Conservation (phyloP, 306 rosid species). For the Malus asiatica region DNA sequence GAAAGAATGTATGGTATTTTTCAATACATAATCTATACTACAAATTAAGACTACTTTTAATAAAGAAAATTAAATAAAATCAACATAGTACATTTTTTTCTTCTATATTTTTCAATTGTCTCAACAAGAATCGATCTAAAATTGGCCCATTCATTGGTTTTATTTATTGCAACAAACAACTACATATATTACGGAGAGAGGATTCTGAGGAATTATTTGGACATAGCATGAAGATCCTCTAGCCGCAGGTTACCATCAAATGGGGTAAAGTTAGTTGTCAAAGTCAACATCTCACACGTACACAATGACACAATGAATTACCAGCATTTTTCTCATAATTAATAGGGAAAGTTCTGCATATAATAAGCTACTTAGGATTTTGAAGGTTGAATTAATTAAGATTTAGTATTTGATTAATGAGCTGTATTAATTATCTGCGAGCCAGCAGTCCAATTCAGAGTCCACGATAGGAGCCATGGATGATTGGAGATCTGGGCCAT, state of each 20-base stretch:
- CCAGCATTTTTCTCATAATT: background rate
- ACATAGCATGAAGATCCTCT: background rate
- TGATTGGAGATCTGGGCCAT: constrained; percentile 19
- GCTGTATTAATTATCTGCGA: background rate
- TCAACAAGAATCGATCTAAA: too few relatives aligned
- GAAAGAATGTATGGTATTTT: too few relatives aligned
- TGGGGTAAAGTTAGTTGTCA: too few relatives aligned
- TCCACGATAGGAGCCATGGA: constrained; percentile 18
- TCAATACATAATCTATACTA: too few relatives aligned
- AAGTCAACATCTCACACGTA: too few relatives aligned
- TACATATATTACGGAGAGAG: background rate
- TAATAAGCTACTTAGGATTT: background rate
- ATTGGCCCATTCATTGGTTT: background rate
- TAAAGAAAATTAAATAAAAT: too few relatives aligned
- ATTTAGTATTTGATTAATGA: background rate
- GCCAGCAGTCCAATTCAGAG: constrained; percentile 35
- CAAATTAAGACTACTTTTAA: too few relatives aligned
- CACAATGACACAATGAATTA: too few relatives aligned
- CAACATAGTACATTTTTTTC: too few relatives aligned
- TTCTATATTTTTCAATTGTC: too few relatives aligned
- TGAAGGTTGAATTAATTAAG: background rate
- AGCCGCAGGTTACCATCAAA: background rate
- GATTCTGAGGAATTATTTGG: background rate
- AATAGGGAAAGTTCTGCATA: background rate
- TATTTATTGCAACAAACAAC: background rate